Conservation (phyloP, 768 basidiomycete genomes). For the Macrolepiota dolichaula region DNA sequence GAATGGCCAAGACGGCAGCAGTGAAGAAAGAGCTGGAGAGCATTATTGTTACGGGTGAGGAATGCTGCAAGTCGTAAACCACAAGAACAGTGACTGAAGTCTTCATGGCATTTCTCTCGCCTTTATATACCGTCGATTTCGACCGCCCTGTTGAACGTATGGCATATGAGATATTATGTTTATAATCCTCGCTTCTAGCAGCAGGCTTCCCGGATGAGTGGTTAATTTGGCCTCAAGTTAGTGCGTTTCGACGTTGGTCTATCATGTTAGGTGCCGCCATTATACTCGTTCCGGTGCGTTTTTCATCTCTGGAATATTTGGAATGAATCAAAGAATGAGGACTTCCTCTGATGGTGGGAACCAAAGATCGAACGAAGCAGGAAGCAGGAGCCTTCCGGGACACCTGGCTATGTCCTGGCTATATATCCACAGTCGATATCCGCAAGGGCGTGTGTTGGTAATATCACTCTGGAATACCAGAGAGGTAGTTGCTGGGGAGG, state of each 20-base stretch:
- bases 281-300: not conserved
- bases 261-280: not conserved
- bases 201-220: not conserved
- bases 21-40: not conserved
- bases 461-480: too few relatives aligned
- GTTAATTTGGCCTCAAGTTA: not conserved
- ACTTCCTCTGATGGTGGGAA: not conserved
- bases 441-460: too few relatives aligned
- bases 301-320: not conserved
- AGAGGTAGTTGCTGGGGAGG: too few relatives aligned
- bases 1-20: not conserved
- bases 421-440: too few relatives aligned
- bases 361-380: not conserved
- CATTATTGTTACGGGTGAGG: not conserved
- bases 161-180: not conserved
- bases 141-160: not conserved
- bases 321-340: not conserved
- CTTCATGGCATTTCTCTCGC: not conserved
- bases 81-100: not conserved
- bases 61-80: not conserved
- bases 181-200: not conserved
- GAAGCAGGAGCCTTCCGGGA: not conserved
- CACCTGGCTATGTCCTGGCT: too few relatives aligned
- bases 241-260: not conserved
- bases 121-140: not conserved